Base-by-base conservation (phyloP, 179 eudicot genomes). In the Kewa caespitosa region DNA sequence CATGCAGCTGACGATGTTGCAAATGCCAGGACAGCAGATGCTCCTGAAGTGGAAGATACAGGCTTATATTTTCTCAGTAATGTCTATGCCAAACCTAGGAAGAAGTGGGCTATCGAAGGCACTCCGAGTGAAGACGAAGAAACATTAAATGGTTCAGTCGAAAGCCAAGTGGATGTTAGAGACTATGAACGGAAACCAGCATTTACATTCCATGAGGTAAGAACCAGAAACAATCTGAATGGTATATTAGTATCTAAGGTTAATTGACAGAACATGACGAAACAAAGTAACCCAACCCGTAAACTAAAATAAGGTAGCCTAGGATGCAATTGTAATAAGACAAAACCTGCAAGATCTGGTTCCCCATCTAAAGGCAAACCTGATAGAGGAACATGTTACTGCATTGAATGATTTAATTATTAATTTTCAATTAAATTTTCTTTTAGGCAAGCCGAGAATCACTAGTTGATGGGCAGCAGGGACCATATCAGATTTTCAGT, bases 71-170 rank as follows among this genome's bases (percentile, higher is more conserved):
- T 55, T 25, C 71, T 76, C 39, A 59, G 69, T 38, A 70, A 80
- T 63, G 60, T 82, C 70, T 81, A 74, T 71, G 82, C 78, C 46
- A 75, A 84, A 38, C 70, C 82, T 42, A 84, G 81, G 41, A 78
- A 73, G 48, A 79, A 76, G 74, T 71, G 81, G 80, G 75, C 31
- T 39, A 23, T 46, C 28, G 85, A 65, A 73, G 82, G 79, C 25
- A 25, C 33, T 55, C 74, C 64, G 4, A 55, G 70, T 23, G 64
- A 55, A 28, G 76, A 76, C 38, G 62, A 66, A 30, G 76, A 69
- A 78, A 57, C 38, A 59, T 69, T 69, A 48, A 32, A 65, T 65
- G 60, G 66, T 36, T 67, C 38, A 38, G 70, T 67, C 54, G 25
- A 25, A 64, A 50, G 36, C 33, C 69, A 72, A 67, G 52, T 69